These are phyloP conservation scores for Thelonectria rubi DNA, from an alignment of 2,329 filamentous ascomycete species.

Conservation along the genomic window DNA sequence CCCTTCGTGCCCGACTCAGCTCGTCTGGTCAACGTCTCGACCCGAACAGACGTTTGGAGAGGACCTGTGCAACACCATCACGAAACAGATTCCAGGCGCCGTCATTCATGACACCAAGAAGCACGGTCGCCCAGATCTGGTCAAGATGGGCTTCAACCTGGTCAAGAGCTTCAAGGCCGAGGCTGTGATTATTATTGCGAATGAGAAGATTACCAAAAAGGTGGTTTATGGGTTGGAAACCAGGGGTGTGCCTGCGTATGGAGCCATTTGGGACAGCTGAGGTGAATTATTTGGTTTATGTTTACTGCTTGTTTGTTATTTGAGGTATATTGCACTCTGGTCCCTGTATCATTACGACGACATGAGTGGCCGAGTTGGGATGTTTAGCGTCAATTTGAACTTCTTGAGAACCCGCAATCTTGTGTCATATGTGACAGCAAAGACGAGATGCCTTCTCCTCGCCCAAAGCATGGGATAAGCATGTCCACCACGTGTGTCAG, in stretches of 20 bases:
- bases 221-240: conserved; percentile 75
- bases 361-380: background rate
- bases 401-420: background rate
- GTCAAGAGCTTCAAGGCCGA: conserved; percentile 66
- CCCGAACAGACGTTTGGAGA: conserved; percentile 71
- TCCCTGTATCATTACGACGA: background rate
- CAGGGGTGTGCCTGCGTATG: conserved; percentile 72
- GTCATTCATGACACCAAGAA: conserved; percentile 73
- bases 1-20: conserved; percentile 60
- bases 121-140: conserved; percentile 67
- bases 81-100: conserved; percentile 66
- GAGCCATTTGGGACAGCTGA: conserved; percentile 74
- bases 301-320: background rate
- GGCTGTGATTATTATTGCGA: conserved; percentile 78
- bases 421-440: background rate
- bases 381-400: background rate
- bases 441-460: background rate
- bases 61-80: conserved; percentile 63
- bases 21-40: conserved; percentile 74
- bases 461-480: background rate
- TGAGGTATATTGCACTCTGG: background rate
- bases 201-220: conserved; percentile 71
- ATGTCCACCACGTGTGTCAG: background rate
- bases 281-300: background rate
- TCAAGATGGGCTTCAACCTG: conserved; percentile 61